These are phyloP conservation scores for Arxiozyma slooffiae DNA, from an alignment of 1,139 yeast genomes.

Conservation along the genomic window DNA sequence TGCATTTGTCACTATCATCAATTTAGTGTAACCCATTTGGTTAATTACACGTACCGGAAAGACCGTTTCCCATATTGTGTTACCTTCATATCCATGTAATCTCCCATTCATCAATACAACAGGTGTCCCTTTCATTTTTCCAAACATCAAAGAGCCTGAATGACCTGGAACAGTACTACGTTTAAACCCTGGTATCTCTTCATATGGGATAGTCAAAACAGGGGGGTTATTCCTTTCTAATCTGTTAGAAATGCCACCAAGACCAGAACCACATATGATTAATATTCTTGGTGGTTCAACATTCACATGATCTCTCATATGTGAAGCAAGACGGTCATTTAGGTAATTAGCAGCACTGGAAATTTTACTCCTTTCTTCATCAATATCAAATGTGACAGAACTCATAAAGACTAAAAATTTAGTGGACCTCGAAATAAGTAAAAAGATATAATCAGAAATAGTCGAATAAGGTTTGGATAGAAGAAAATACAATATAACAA, in stretches of 20 bases:
- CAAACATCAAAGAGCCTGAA: constrained; percentile 73
- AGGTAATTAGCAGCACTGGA: constrained; percentile 10
- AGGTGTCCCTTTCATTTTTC: constrained; percentile 63
- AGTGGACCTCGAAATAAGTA: no score
- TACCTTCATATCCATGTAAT: constrained; percentile 87
- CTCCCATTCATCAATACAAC: constrained; percentile 93
- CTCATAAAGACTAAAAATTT: not conserved
- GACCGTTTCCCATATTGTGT: constrained; percentile 67
- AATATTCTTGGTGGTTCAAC: constrained; percentile 45
- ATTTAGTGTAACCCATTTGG: constrained; percentile 44
- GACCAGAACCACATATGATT: constrained; percentile 90
- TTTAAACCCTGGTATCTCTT: constrained; percentile 70
- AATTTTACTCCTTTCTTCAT: constrained; percentile 10
- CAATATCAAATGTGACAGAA: constrained; percentile 10
- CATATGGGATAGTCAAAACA: constrained; percentile 48
- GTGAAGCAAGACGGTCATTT: constrained; percentile 5
- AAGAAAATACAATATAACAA: no score
- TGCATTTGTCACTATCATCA: constrained; percentile 79
- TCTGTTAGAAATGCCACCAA: constrained; percentile 69
- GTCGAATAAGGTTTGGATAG: no score
- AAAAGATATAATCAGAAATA: not conserved
- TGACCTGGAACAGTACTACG: constrained; percentile 85
- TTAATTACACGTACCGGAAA: constrained; percentile 77
- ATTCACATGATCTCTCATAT: constrained; percentile 5
- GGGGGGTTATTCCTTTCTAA: constrained; percentile 34